Evolutionary conservation across 371 early-diverging fungal genomes (phyloP), one percentile per base, ranked within the genome.

Genomic region (Mucor velutinosus): DNA sequence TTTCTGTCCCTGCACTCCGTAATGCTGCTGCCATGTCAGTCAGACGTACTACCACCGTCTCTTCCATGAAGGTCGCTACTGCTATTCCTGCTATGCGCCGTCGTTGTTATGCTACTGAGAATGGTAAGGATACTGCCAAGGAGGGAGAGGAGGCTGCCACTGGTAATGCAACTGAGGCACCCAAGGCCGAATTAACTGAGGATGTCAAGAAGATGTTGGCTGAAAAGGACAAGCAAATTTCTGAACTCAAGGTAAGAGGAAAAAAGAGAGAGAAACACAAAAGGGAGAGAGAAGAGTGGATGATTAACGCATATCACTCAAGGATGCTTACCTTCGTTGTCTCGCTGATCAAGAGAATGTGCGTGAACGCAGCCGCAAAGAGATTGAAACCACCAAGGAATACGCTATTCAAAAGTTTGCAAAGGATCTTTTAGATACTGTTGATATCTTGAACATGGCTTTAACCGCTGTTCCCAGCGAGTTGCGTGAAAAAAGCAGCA

Each of bases 341-440:
- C 87, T 99, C 39, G 99, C 99, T 33, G 99, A 99, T 60, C 88
- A 89, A 78, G 95, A 99, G 80, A 99, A 99, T 84, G 76, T 97
- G 30, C 93, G 98, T 45, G 88, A 88, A 58, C 93, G 98, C 55
- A 92, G 93, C 43, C 89, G 92, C 73, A 90, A 88, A 71, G 99
- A 99, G 78, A 84, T 95, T 12, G 90, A 92, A 45, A 84, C 87
- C 37, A 87, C 94, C 45, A 87, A 91, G 59, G 86, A 89, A 27
- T 97, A 87, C 77, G 95, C 98, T 1, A 95, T 97, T 72, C 94
- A 94, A 77, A 94, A 94, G 84, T 99, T 99, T 76, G 97, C 97
- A 74, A 97, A 95, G 80, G 98, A 99, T 71, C 79, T 99, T 39
- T 82, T 99, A n/a, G 91, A 92, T 35, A 94, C 95, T 0, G 95